Evolutionary conservation across 1,284 basidiomycete genomes (phyloP), one percentile per base, ranked within the genome.

Genomic region (Cryptococcus amylolentus): DNA sequence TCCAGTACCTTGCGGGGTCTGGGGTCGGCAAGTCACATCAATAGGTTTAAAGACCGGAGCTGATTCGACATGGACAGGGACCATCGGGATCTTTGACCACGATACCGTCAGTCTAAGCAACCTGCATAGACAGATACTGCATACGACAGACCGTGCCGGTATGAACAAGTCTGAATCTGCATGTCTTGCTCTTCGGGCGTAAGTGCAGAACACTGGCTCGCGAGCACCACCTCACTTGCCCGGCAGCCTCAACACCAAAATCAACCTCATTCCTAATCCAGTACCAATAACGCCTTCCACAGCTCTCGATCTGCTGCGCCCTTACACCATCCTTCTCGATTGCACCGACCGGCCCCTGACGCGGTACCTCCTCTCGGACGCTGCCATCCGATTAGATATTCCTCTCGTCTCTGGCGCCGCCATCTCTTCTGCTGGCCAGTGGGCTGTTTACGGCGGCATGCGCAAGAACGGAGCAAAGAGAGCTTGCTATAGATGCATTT

Each of bases 291-390:
- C 79, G 0, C 71, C 87, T 4, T 68, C 77, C 7, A 91, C 89
- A 62, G 87, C 89, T 0, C 58, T 83, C 13, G 55, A 73, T 4
- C 75, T 89, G n/a, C 78, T 95, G 6, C 63, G 72, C 5, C 70
- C 79, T 2, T 88, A 88, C 68, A 86, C 90, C 70, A 77, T 97
- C 43, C 83, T 98, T 48, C 80, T 98, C 14, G 96, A 98, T 78
- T 98, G 95, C 79, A 97, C 92, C 2, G 95, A 98, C 77, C 95
- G 96, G 61, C 86, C 88, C 2, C 84, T 88, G 4, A 94, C 91
- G 0, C 87, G 96, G 4, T 98, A 98, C 76, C 84, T 98, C 7
- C 82, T 98, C 56, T 93, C 90, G n/a, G 95, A 98, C 72, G 84
- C 86, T 0, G 85, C 88, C n/a, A 89, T 91, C 43, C 78, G 79